phyloP scores from a whole-genome alignment of 768 basidiomycete species.

The Trametes villosa region DNA sequence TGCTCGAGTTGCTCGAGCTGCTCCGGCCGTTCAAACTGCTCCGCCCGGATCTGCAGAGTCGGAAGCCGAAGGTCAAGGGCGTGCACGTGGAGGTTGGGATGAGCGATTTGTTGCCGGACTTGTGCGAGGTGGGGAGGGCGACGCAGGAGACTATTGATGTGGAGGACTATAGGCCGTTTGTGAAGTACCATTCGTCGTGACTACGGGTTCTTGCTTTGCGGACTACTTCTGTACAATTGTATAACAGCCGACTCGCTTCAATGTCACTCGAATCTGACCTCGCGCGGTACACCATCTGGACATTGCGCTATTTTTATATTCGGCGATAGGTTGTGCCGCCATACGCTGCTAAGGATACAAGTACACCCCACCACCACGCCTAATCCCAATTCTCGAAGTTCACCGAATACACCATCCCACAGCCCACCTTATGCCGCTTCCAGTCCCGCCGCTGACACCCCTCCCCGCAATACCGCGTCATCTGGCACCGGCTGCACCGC shows the following conservation, averaged over 20 bases:
- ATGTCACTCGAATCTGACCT: not conserved
- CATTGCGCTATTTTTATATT: too few relatives aligned
- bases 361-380: too few relatives aligned
- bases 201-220: not conserved
- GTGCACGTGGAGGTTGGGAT: constrained; percentile 10
- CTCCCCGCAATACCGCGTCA: constrained; percentile 14
- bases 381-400: constrained; percentile 21
- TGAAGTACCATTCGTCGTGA: constrained; percentile 15
- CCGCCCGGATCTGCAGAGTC: constrained; percentile 13
- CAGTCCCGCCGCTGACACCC: constrained; percentile 17
- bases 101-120: constrained; percentile 18
- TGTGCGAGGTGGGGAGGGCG: constrained; percentile 15
- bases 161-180: constrained; percentile 19
- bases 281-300: too few relatives aligned
- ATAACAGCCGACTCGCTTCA: not conserved
- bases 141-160: constrained; percentile 24
- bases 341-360: too few relatives aligned
- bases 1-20: constrained; percentile 24
- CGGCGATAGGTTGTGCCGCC: too few relatives aligned
- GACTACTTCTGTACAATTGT: not conserved
- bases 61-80: constrained; percentile 1
- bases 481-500: constrained; percentile 16
- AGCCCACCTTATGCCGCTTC: constrained; percentile 13
- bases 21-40: constrained; percentile 24
- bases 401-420: constrained; percentile 6